A percentile compares a stretch with the other conserved stretches of the same genome.
phyloP scores from a whole-genome alignment of 192 early-diverging fungal genomes.

The Entomortierella lignicola region DNA sequence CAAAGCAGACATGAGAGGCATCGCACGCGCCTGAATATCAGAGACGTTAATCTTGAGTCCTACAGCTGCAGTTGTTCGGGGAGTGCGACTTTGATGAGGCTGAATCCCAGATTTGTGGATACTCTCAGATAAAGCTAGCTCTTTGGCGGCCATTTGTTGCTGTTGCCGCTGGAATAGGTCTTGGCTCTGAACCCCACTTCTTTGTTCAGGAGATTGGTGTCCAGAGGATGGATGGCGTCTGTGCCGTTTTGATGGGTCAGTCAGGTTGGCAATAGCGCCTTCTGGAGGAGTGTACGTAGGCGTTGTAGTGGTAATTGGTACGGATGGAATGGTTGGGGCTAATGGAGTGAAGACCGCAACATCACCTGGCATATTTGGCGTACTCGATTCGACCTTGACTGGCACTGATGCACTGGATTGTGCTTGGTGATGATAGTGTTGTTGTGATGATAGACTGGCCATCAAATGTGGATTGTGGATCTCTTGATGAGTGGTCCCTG shows the following conservation, averaged over 20 bases:
- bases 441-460: neutral
- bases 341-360: constrained; percentile 28
- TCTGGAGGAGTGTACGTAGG: constrained; percentile 38
- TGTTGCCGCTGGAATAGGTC: constrained; percentile 32
- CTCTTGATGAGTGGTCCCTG: constrained; percentile 4
- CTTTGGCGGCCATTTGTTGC: constrained; percentile 37
- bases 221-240: constrained; percentile 50
- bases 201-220: constrained; percentile 42
- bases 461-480: neutral
- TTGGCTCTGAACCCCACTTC: constrained; percentile 27
- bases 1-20: constrained; percentile 27
- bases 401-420: neutral
- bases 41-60: constrained; percentile 44
- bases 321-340: constrained; percentile 37
- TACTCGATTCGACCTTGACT: neutral
- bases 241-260: constrained; percentile 33
- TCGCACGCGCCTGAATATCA: constrained; percentile 39
- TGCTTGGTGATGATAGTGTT: constrained; percentile 32
- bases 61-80: constrained; percentile 25
- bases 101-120: constrained; percentile 20
- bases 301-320: constrained; percentile 14
- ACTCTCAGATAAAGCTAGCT: constrained; percentile 18
- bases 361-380: constrained; percentile 13
- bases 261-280: constrained; percentile 1
- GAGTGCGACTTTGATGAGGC: constrained; percentile 50